Evolutionary conservation across 805 yeast species (phyloP), one percentile per base, ranked within the genome.

Genomic region (Metschnikowia rubicola): DNA sequence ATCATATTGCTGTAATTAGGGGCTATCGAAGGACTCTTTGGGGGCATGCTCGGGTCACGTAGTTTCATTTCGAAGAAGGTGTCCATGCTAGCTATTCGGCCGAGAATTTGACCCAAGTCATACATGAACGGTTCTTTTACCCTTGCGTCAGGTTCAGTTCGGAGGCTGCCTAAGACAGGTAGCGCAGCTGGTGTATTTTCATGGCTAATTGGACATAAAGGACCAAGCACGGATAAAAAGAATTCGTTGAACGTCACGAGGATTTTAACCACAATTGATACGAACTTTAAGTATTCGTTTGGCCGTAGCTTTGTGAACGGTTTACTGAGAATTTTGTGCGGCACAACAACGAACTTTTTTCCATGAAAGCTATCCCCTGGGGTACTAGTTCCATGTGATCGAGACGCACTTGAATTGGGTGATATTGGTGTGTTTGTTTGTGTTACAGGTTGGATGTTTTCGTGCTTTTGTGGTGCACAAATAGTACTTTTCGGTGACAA

Each of bases 271-370:
- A 72, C 57, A 0, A 70, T 52, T 51, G 65, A 61, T 7, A 72
- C 57, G 44, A 72, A 70, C 47, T 57, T 60, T 39, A 70, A 55
- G 46, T 66, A 70, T 49, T 72, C 77, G 44, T 63, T 63, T 13
- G 68, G 59, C 26, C 68, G 56, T 30, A 72, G 57, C 44, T 66
- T 66, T 31, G 65, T 58, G 50, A 72, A 67, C 10, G 76, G 75
- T 43, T 70, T 68, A 48, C 61, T 65, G 37, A 72, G 59, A n/a
- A 72, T 68, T 48, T 65, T 65, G 48, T 72, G 76, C 1, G 77
- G 76, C 7, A 71, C 64, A 8, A 72, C 62, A 9, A 70, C 64
- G 26, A 67, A 53, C 47, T 59, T 63, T 46, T 64, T 63, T 1
- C 49, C 49, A 1, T 31, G 4, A 10, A 40, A 37, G 7, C 15